Conservation (phyloP, 352 stramenopile species). For the Aphanomyces euteiches region DNA sequence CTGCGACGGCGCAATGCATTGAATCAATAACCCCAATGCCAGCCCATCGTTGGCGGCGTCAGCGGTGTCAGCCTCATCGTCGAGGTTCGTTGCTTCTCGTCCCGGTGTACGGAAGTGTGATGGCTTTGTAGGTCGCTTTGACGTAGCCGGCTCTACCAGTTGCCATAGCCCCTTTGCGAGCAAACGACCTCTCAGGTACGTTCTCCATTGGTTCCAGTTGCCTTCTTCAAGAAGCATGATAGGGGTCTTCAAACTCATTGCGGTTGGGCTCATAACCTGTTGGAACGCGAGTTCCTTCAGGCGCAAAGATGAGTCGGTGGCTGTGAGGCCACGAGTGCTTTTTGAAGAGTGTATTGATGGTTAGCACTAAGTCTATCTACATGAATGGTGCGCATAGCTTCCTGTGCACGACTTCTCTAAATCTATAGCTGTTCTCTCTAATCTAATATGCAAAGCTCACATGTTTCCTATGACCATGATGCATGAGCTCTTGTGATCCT, state of each 20-base stretch:
- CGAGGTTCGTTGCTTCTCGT: background rate
- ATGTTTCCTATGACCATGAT: too few species aligned
- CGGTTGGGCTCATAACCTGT: constrained; percentile 7
- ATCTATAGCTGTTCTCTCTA: too few species aligned
- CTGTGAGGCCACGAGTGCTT: too few species aligned
- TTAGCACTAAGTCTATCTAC: too few species aligned
- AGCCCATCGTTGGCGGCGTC: background rate
- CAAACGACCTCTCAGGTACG: background rate
- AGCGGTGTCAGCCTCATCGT: background rate
- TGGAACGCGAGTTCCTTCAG: background rate
- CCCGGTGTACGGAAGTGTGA: background rate
- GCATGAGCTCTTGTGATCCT: too few species aligned
- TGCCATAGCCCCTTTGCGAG: background rate
- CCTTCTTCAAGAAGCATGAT: background rate
- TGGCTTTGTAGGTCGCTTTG: background rate
- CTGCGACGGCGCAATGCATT: background rate
- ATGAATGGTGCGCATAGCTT: too few species aligned
- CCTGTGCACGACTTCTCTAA: too few species aligned
- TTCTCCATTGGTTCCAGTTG: constrained; percentile 8
- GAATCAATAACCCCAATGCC: background rate
- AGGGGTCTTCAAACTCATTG: background rate
- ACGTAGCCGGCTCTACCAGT: background rate
- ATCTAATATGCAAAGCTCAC: too few species aligned
- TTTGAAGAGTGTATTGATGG: too few species aligned
- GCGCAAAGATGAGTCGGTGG: too few species aligned